These are phyloP conservation scores for Conidiobolus incongruus DNA, from an alignment of 371 early-diverging fungal genomes.

Conservation along the genomic window DNA sequence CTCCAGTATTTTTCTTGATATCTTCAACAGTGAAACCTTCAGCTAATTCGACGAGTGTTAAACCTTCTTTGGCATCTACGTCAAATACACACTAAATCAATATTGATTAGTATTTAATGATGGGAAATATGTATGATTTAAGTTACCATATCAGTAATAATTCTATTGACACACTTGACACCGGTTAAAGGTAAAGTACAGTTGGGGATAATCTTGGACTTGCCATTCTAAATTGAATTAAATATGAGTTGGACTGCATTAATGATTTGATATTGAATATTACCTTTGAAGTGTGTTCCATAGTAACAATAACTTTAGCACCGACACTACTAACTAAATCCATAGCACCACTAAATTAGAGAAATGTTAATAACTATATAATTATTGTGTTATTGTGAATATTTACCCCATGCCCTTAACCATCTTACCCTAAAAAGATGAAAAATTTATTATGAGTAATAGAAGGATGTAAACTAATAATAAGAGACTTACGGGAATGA, in stretches of 20 bases:
- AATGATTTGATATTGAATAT: too few relatives aligned
- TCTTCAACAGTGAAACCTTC: slow-evolving; percentile 25
- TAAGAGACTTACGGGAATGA: slow-evolving; percentile 17
- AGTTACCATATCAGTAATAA: slow-evolving; percentile 27
- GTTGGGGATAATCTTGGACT: slow-evolving; percentile 29
- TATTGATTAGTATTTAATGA: too few relatives aligned
- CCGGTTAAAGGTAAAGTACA: slow-evolving; percentile 42
- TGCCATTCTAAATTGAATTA: too few relatives aligned
- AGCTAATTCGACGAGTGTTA: slow-evolving; percentile 25
- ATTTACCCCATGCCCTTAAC: slow-evolving; percentile 39
- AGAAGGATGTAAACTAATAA: neutral
- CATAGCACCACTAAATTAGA: slow-evolving; percentile 24
- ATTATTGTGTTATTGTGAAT: neutral
- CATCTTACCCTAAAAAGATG: slow-evolving; percentile 20
- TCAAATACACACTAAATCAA: slow-evolving; percentile 20
- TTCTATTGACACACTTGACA: slow-evolving; percentile 27
- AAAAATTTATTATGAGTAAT: neutral
- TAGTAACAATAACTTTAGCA: slow-evolving; percentile 42
- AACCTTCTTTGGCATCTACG: slow-evolving; percentile 12
- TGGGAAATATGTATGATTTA: neutral
- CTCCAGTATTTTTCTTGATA: slow-evolving; percentile 24
- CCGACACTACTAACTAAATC: slow-evolving; percentile 28
- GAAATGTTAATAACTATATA: too few relatives aligned
- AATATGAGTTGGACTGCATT: too few relatives aligned
- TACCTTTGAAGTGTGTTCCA: slow-evolving; percentile 44